These are phyloP conservation scores for Euphorbia peplus DNA, from an alignment of 345 rosid species.

Conservation along the genomic window DNA sequence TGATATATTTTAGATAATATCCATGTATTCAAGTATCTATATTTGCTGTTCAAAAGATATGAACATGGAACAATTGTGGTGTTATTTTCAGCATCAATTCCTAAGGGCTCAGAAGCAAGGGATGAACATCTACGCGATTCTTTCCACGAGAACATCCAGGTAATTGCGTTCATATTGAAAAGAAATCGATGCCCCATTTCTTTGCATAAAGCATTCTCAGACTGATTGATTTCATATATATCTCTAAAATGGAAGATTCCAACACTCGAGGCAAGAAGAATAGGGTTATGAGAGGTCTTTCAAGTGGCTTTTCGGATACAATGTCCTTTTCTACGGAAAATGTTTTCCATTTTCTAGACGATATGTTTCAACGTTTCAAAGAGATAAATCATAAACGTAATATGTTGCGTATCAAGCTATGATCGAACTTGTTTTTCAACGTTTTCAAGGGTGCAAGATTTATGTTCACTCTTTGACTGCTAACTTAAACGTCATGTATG, in stretches of 20 bases:
- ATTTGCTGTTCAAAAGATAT: constrained; percentile 3
- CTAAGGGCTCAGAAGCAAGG: constrained; percentile 26
- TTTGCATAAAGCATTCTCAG: too few relatives aligned
- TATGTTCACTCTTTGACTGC: constrained; percentile 6
- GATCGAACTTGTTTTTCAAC: neutral
- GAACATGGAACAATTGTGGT: constrained; percentile 9
- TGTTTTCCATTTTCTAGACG: neutral
- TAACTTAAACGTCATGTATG: constrained; percentile 7
- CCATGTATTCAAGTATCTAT: too few relatives aligned
- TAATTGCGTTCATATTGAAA: neutral
- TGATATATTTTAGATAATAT: too few relatives aligned
- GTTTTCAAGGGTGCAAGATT: neutral
- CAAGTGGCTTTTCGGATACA: too few relatives aligned
- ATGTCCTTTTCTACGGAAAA: neutral
- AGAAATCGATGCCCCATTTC: too few relatives aligned
- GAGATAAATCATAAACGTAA: too few relatives aligned
- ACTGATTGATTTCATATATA: too few relatives aligned
- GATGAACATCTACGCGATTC: constrained; percentile 51
- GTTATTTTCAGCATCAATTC: constrained; percentile 34
- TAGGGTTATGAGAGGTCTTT: too few relatives aligned
- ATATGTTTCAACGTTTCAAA: too few relatives aligned
- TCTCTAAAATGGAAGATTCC: too few relatives aligned
- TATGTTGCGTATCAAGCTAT: too few relatives aligned
- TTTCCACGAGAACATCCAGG: constrained; percentile 45
- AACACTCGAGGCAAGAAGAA: too few relatives aligned